A percentile compares a stretch with the other conserved stretches of the same genome.
These are phyloP conservation scores for Pythium graminicola DNA, from an alignment of 352 stramenopile species.

Conservation along the genomic window DNA sequence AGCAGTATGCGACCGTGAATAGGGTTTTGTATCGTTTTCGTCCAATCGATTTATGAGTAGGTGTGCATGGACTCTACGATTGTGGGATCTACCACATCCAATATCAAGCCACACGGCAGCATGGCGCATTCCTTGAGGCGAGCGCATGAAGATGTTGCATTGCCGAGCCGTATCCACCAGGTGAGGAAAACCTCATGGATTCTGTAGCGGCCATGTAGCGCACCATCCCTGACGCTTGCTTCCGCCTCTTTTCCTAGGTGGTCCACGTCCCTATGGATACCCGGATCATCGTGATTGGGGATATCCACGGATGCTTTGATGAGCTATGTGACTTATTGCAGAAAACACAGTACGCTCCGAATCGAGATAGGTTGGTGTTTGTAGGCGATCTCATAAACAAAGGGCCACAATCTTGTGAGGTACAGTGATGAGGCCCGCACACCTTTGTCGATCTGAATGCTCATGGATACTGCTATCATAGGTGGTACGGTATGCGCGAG, in stretches of 20 bases:
- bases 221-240: neutral
- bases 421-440: constrained; percentile 17
- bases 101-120: constrained; percentile 1
- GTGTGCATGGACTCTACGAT: constrained; percentile 2
- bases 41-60: neutral
- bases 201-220: constrained; percentile 20
- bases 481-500: constrained; percentile 70
- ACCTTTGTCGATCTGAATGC: too few relatives aligned
- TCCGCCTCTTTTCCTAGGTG: constrained; percentile 10
- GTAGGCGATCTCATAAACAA: constrained; percentile 93
- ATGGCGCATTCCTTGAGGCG: constrained; percentile 17
- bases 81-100: neutral
- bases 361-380: constrained; percentile 69
- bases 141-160: constrained; percentile 41
- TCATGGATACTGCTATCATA: constrained; percentile 2
- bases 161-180: constrained; percentile 41
- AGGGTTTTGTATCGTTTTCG: neutral
- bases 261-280: constrained; percentile 5
- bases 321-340: constrained; percentile 70
- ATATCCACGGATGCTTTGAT: constrained; percentile 89
- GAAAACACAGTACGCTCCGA: constrained; percentile 39
- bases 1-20: too few relatives aligned
- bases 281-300: constrained; percentile 81
- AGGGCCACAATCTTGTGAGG: constrained; percentile 71
- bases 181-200: constrained; percentile 10